Evolutionary conservation across 257 asterid genomes (phyloP), one percentile per base, ranked within the genome.

Genomic region (Solanum pinnatisectum): DNA sequence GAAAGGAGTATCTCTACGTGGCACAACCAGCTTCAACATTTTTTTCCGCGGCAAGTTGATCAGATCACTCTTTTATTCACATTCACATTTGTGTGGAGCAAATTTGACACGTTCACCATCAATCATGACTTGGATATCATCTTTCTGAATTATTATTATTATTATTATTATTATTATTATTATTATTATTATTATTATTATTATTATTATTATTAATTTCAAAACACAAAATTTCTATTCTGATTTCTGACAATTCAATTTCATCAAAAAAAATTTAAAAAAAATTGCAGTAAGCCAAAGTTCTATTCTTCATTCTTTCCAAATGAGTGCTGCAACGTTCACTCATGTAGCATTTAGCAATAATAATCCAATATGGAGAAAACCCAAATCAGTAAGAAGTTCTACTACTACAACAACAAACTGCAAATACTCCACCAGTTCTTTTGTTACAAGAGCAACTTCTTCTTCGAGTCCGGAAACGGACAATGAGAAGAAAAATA

Each of bases 401-500:
- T 8, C 30, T 3, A 39, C 35, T 77, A 77, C 59, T 16, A 37
- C 44, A n/a, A 23, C 84, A 56, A 20, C 65, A 46, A 18, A 30
- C 59, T 49, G 85, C 42, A 78, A 77, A n/a, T 30, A 39, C 14
- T 78, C 84, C n/a, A 81, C 11, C 16, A 27, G 4, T 79, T 44
- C 85, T 1, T 81, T 81, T 81, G 37, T 81, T 46, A 5, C 85
- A 15, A 30, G 65, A 4, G 85, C 85, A 79, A 44, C 67, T 79
- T 79, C 85, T 1, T 27, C 85, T 25, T 30, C 85, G 22, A 81
- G 15, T 60, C 9, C 63, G n/a, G 63, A 52, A 52, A 52, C 10
- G 2, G 94, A 88, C 22, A 92, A 93, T 83, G 91, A 87, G 88
- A 91, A 90, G 92, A 88, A 91, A 87, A 88, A 37, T 25, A 92